Evolutionary conservation across 176 grass and related monocot genomes (phyloP).

Genomic region (Phoenix roebelenii): DNA sequence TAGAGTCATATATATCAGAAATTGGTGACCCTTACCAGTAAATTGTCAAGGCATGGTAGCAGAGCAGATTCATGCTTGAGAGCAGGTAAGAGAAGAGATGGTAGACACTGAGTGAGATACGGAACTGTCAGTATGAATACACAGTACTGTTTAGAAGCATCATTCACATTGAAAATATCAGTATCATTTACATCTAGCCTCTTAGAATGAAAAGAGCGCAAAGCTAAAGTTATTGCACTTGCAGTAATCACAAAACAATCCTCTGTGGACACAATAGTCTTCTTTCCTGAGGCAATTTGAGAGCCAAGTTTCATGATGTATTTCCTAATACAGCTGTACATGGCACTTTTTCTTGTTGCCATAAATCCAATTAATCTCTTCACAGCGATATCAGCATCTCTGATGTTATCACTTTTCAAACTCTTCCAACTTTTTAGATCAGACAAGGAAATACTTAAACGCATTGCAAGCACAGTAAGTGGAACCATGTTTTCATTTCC

Average conservation of each 20-base stretch:
- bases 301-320: constrained; percentile 44
- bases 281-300: constrained; percentile 31
- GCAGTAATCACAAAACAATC: constrained; percentile 66
- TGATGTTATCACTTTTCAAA: constrained; percentile 34
- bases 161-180: constrained; percentile 28
- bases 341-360: constrained; percentile 34
- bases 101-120: constrained; percentile 56
- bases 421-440: constrained; percentile 79
- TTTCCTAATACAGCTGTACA: constrained; percentile 63
- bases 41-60: constrained; percentile 47
- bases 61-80: constrained; percentile 61
- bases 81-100: constrained; percentile 64
- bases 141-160: constrained; percentile 49
- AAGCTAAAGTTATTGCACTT: constrained; percentile 68
- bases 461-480: constrained; percentile 59
- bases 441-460: constrained; percentile 69
- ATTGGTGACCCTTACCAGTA: constrained; percentile 59
- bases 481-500: constrained; percentile 38
- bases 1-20: no score
- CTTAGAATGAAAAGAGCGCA: constrained; percentile 76
- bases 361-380: constrained; percentile 69
- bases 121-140: constrained; percentile 76
- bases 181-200: constrained; percentile 17
- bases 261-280: constrained; percentile 34
- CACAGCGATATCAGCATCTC: constrained; percentile 40